Base-by-base conservation (phyloP, 2,329 filamentous ascomycete species). In the Alternaria conjuncta region DNA sequence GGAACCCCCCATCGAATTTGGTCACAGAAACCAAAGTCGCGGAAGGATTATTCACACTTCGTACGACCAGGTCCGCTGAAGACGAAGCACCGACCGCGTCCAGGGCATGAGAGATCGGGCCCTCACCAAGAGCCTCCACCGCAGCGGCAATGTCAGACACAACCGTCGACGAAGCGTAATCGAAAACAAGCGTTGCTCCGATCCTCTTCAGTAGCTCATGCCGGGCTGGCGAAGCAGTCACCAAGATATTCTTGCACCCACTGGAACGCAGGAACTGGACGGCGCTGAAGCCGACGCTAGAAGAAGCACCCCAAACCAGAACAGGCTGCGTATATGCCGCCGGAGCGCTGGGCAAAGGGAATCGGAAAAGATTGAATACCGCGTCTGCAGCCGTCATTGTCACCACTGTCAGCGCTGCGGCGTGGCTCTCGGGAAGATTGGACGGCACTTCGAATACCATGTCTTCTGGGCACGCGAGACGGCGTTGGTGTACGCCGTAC, bases 361-460 rank as follows among this genome's bases (percentile, higher is more conserved):
- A 71, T 0, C 74, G 79, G 20, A 89, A 78, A 56, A 88, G 84
- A 1, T 72, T 73, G 4, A 78, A 79, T 6, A 85, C 73, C 11
- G 84, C 81, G 68, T 89, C 85, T 69, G 87, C 85, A n/a, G 84
- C 85, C 1, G 86, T 88, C 36, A 88, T 82, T 11, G 61, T 55
- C 41, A 87, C 88, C 44, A 84, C 83, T 0, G 85, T 82, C 5
- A 88, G 70, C 0, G 85, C 85, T 12, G 81, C 83, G 3, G 84
- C 85, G 58, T 82, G 80, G 57, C 82, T 71, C 58, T 81, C 71
- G 2, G 76, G 75, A 13, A 83, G 58, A 30, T 73, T 75, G 7
- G 64, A 45, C 2, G 83, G 82, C 30, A 85, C 66, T 70, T 76
- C 51, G 60, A 56, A 45, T 41, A 36, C 79, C 9, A 85, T 76